These are phyloP conservation scores for Nicotiana paniculata DNA, from an alignment of 257 asterid genomes.

Conservation along the genomic window DNA sequence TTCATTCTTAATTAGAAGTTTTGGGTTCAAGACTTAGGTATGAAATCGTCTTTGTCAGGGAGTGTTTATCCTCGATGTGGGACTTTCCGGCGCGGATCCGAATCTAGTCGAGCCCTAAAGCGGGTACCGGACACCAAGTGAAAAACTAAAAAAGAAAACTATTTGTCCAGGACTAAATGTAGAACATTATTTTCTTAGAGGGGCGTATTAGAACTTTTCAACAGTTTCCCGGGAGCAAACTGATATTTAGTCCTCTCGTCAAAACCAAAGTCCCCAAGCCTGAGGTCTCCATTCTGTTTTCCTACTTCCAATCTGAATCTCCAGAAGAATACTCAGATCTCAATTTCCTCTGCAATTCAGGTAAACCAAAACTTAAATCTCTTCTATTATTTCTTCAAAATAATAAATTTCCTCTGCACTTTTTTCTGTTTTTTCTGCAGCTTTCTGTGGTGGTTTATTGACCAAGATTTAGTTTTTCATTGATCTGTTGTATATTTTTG, in stretches of 20 bases:
- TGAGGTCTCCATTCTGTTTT: background rate
- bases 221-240: background rate
- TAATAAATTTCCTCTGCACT: background rate
- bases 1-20: no score
- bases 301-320: background rate
- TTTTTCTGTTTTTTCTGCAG: background rate
- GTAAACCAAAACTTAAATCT: background rate
- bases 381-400: background rate
- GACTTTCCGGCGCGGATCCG: accelerated
- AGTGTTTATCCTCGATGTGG: no score
- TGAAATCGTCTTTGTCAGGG: no score
- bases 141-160: no score
- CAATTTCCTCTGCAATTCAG: background rate
- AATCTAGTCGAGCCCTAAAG: no score
- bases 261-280: background rate
- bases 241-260: background rate
- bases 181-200: background rate
- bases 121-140: no score
- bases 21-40: no score
- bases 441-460: background rate
- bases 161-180: background rate
- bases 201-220: background rate
- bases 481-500: background rate
- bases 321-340: background rate
- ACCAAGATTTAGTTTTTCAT: background rate